Evolutionary conservation across 768 basidiomycete genomes (phyloP).

Genomic region (Leucogyrophana mollusca): DNA sequence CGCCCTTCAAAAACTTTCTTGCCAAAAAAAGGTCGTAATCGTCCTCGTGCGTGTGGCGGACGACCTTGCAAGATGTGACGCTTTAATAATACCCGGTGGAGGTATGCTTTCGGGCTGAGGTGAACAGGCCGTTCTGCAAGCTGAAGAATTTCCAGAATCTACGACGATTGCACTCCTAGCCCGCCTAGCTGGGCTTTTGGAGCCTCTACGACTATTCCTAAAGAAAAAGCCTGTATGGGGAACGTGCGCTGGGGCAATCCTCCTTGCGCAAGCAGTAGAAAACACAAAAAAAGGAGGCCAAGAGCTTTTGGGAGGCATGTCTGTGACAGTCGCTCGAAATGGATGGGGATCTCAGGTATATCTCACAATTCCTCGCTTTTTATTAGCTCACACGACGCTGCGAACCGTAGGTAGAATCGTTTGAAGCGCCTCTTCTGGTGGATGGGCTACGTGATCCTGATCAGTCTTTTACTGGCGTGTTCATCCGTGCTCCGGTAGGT

Average conservation of each 20-base stretch:
- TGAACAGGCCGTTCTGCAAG: neutral
- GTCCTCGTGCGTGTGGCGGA: constrained; percentile 68
- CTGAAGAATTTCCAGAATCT: constrained; percentile 54
- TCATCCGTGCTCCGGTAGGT: constrained; percentile 90
- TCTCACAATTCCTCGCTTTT: too few relatives aligned
- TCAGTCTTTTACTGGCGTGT: constrained; percentile 74
- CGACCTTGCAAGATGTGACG: constrained; percentile 78
- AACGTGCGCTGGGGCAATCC: constrained; percentile 93
- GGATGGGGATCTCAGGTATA: constrained; percentile 92
- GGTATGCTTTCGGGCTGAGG: constrained; percentile 38
- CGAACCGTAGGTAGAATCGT: constrained; percentile 74
- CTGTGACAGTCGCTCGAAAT: constrained; percentile 80
- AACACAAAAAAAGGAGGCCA: constrained; percentile 87
- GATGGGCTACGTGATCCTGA: constrained; percentile 58
- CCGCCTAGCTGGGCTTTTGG: constrained; percentile 69
- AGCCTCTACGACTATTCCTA: constrained; percentile 78
- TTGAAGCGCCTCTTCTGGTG: constrained; percentile 75
- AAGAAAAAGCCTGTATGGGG: constrained; percentile 84
- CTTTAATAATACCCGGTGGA: constrained; percentile 92
- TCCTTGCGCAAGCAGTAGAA: constrained; percentile 72
- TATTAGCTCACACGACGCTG: constrained; percentile 1
- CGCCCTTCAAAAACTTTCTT: constrained; percentile 58
- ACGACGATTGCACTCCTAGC: constrained; percentile 87
- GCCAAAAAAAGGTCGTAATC: constrained; percentile 43
- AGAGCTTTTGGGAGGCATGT: constrained; percentile 79